phyloP scores from a whole-genome alignment of 169 alveolate genomes.

The Cryptosporidium viatorum region DNA sequence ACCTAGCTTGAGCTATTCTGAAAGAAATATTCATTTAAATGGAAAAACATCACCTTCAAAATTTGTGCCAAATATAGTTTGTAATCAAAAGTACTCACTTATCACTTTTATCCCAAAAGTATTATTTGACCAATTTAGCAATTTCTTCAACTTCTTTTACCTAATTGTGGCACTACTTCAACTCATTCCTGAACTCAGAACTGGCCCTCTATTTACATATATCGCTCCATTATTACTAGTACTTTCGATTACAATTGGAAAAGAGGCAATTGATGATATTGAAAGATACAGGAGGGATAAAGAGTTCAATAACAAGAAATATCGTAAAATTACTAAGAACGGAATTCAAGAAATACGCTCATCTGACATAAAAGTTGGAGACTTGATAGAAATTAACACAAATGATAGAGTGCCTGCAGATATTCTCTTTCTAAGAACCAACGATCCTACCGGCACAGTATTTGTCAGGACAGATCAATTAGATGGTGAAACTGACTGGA shows the following conservation, averaged over 20 bases:
- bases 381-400: conserved; percentile 89
- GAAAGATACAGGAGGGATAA: conserved; percentile 85
- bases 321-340: conserved; percentile 79
- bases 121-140: conserved; percentile 91
- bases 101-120: conserved; percentile 92
- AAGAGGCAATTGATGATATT: conserved; percentile 96
- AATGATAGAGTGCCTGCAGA: conserved; percentile 98
- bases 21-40: conserved; percentile 29
- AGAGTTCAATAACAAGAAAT: conserved; percentile 86
- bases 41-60: conserved; percentile 64
- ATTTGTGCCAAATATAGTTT: conserved; percentile 83
- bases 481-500: conserved; percentile 99
- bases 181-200: conserved; percentile 90
- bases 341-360: conserved; percentile 84
- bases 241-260: conserved; percentile 88
- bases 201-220: conserved; percentile 95
- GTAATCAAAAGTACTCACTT: conserved; percentile 90
- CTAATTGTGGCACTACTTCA: conserved; percentile 92
- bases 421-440: conserved; percentile 89
- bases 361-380: conserved; percentile 91
- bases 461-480: conserved; percentile 97
- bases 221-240: conserved; percentile 95
- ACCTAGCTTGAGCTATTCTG: background rate
- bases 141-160: conserved; percentile 94
- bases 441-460: conserved; percentile 82